Evolutionary conservation across 2,329 filamentous ascomycete genomes (phyloP), one percentile per base, ranked within the genome.

Genomic region (Tolypocladium capitatum): DNA sequence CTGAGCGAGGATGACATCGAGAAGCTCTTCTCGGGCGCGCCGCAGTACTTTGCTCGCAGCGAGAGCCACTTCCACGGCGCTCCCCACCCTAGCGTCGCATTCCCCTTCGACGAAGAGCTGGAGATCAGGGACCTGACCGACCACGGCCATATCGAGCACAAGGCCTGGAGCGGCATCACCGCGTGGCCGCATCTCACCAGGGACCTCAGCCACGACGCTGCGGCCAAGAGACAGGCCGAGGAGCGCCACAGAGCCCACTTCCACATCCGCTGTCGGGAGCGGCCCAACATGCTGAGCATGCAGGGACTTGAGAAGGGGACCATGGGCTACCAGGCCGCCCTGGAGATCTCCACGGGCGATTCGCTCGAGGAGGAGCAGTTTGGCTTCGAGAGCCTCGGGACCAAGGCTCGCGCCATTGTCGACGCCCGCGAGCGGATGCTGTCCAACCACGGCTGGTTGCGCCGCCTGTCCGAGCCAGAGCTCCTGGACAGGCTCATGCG

Each of bases 11-110:
- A 70, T 36, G 79, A 84, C 54, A 67, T 86, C 46, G 78, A 82
- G 64, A 78, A 80, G 62, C 73, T 86, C 57, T 87, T 86, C 68
- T 84, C 82, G 27, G 83, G 83, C n/a, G 83, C 83, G 40, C 83
- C 83, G 52, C 81, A 85, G 60, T 86, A 83, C 67, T 81, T 80
- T 61, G 74, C 78, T 54, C 73, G 76, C 46, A 74, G 72, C 49
- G 74, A 79, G 55, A 75, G 76, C 35, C 75, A 80, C 60, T 76
- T 71, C 59, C 74, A 72, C 49, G 78, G 73, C 45, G 75, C 78
- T 34, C 76, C 76, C 21, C 74, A 79, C 55, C 81, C 82, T 21
- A 78, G 71, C 44, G 79, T 82, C 28, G 76, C 78, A 34, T 86
- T 81, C 58, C 82, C 81, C 1, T 85, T 81, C 74, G 78, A 86